A percentile compares a stretch with the other conserved stretches of the same genome.
These are phyloP conservation scores for Geotrichum citri-aurantii DNA, from an alignment of 1,139 yeast species.

Conservation along the genomic window DNA sequence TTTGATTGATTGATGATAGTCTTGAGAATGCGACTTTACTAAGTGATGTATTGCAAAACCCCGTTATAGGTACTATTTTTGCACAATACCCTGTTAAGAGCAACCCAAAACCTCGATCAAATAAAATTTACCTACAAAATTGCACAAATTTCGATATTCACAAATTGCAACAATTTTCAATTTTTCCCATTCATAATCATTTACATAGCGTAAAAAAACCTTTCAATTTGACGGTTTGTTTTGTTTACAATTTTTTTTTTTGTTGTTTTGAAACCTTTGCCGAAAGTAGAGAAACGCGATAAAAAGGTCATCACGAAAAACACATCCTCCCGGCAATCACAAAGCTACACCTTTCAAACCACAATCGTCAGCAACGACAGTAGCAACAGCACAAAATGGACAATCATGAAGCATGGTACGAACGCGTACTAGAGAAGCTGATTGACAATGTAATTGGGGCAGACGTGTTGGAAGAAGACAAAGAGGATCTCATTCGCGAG, in stretches of 20 bases:
- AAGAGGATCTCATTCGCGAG: constrained; percentile 7
- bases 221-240: too few species aligned
- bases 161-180: too few species aligned
- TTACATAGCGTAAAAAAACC: too few species aligned
- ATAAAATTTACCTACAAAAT: too few species aligned
- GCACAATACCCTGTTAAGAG: too few species aligned
- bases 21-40: too few species aligned
- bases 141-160: too few species aligned
- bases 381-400: neutral
- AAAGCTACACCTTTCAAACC: neutral
- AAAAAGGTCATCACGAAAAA: neutral
- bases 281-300: neutral
- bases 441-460: constrained; percentile 16
- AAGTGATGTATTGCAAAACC: too few species aligned
- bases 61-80: too few species aligned
- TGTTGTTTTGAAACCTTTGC: neutral
- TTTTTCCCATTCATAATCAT: too few species aligned
- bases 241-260: neutral
- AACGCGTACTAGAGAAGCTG: constrained; percentile 13
- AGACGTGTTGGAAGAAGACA: constrained; percentile 15
- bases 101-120: too few species aligned
- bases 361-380: neutral
- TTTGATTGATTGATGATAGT: neutral
- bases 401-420: constrained; percentile 8
- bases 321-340: neutral